Conservation (phyloP, 352 stramenopile genomes). For the Peronosclerospora sorghi region DNA sequence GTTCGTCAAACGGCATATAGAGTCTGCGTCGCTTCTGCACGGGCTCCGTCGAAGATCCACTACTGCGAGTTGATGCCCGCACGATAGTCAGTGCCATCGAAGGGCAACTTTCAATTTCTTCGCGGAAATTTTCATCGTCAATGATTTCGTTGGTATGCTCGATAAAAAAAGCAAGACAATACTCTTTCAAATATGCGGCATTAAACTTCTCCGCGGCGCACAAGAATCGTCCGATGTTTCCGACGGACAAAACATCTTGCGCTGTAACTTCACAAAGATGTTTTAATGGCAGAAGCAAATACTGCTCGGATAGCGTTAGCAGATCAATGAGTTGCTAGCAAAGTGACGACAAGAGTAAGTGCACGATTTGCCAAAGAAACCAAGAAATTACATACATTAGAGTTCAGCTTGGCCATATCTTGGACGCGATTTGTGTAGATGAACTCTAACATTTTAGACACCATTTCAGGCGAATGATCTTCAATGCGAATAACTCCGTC, state of each 20-base stretch:
- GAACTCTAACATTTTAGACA: slow-evolving; percentile 88
- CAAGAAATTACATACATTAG: slow-evolving; percentile 31
- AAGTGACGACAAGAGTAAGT: neutral
- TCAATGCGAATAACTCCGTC: too few relatives aligned
- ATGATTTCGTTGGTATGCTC: slow-evolving; percentile 68
- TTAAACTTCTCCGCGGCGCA: slow-evolving; percentile 79
- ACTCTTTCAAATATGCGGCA: slow-evolving; percentile 73
- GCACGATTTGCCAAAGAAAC: too few relatives aligned
- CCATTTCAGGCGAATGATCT: too few relatives aligned
- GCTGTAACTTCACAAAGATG: slow-evolving; percentile 69
- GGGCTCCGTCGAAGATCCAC: slow-evolving; percentile 24
- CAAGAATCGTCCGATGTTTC: slow-evolving; percentile 68
- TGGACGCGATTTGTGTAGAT: slow-evolving; percentile 87
- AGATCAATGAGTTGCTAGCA: slow-evolving; percentile 80
- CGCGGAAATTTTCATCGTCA: slow-evolving; percentile 71
- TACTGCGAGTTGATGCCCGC: slow-evolving; percentile 36
- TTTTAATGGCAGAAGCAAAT: slow-evolving; percentile 63
- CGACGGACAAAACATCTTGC: slow-evolving; percentile 54
- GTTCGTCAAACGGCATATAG: slow-evolving; percentile 75
- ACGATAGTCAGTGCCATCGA: slow-evolving; percentile 69
- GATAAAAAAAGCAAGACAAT: slow-evolving; percentile 70
- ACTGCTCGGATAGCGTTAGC: slow-evolving; percentile 71
- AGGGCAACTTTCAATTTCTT: slow-evolving; percentile 68
- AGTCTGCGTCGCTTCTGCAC: slow-evolving; percentile 59
- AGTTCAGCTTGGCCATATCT: slow-evolving; percentile 65